Percentiles rank a stretch among this genome's conserved stretches.
Evolutionary conservation across 2,329 filamentous ascomycete genomes (phyloP).

Genomic region (Claviceps pazoutovae): DNA sequence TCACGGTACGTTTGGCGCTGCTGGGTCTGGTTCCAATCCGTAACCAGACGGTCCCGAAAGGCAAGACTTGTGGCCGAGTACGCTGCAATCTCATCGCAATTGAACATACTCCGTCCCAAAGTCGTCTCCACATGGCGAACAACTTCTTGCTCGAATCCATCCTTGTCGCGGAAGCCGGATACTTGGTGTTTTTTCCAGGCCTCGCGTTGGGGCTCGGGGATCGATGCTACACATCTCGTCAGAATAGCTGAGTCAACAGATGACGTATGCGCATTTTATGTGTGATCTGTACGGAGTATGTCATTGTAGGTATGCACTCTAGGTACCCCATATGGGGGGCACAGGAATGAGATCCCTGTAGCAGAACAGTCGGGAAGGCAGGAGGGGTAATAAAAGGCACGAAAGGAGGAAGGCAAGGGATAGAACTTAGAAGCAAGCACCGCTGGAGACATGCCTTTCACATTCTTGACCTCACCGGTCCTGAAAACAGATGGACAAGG

Average conservation of each 20-base stretch:
- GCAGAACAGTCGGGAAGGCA: neutral
- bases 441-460: too few relatives aligned
- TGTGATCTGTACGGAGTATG: too few relatives aligned
- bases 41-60: conserved; percentile 81
- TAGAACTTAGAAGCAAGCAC: too few relatives aligned
- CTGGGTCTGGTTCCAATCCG: conserved; percentile 97
- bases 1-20: conserved; percentile 86
- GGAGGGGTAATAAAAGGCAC: neutral
- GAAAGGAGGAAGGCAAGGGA: too few relatives aligned
- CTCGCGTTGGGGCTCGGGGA: conserved; percentile 76
- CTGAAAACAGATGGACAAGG: neutral
- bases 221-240: conserved; percentile 40
- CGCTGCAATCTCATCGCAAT: conserved; percentile 89
- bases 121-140: conserved; percentile 95
- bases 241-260: neutral
- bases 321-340: too few relatives aligned
- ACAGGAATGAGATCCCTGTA: too few relatives aligned
- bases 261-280: too few relatives aligned
- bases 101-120: conserved; percentile 89
- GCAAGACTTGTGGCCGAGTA: conserved; percentile 86
- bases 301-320: too few relatives aligned
- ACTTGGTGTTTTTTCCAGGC: conserved; percentile 56
- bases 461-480: too few relatives aligned
- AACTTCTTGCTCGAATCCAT: conserved; percentile 75
- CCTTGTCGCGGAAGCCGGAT: conserved; percentile 59